Base-by-base conservation (phyloP, 108 stramenopile species). In the Skeletonema grethae region DNA sequence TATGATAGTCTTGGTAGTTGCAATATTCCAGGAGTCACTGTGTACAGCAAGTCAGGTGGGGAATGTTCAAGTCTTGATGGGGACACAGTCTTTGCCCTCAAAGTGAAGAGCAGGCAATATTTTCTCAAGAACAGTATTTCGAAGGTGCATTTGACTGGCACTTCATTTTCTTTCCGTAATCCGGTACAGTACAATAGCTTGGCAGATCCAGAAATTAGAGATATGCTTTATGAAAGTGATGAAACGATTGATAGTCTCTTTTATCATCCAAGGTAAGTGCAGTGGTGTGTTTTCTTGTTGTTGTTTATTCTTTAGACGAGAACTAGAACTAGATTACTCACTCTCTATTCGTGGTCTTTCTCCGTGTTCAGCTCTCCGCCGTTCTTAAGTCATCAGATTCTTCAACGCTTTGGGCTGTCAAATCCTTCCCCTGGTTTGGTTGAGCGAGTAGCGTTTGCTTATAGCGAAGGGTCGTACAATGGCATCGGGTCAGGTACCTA, bases 371-470 rank as follows among this genome's bases (percentile, higher is more conserved):
- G 85, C 50, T 62, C 63, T 1, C 83, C 87, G 10, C 85, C 87
- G 13, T 90, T 90, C 76, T 48, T 90, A 35, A 61, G 84, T 16
- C 61, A 60, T 8, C 43, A 81, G n/a, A 29, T 87, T 6, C 75
- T 84, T 22, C 85, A 90, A 59, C 67, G 82, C 12, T 74, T 85
- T 31, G 79, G 77, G 8, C 67, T 82, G 30, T 84, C 82, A 1
- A 90, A 90, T 66, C 87, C 89, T 12, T 77, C 79, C 0, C 86
- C 89, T 7, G 28, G 80, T 8, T 85, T 71, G 59, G 72, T 90
- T 0, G 36, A 57, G 53, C 22, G 69, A 7, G 82, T 88, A 38
- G 76, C 85, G 2, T 36, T 16, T 13, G 86, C 88, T 16, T 89
- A 84, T 63, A 59, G 13, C 7, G 58, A 0, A 4, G 88, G 88